phyloP scores from a whole-genome alignment of 306 rosid species.

The Amphicarpaea edgeworthii region DNA sequence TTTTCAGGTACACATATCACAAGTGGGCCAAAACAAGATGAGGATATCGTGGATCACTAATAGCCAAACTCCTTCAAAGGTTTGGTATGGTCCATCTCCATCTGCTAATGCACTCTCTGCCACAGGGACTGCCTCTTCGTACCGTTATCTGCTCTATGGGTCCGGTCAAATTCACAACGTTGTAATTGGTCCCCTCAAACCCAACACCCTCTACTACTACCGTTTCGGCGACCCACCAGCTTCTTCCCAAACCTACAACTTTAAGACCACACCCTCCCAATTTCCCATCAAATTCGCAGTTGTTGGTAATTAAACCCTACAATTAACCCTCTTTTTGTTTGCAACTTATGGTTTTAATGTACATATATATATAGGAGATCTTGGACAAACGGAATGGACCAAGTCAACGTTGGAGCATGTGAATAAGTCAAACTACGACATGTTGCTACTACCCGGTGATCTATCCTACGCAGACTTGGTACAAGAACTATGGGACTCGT shows the following conservation, averaged over 20 bases:
- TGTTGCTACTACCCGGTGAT: conserved; percentile 85
- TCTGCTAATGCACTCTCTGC: conserved; percentile 45
- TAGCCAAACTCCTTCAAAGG: conserved; percentile 49
- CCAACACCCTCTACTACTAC: conserved; percentile 66
- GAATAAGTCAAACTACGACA: conserved; percentile 62
- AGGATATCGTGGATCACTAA: conserved; percentile 80
- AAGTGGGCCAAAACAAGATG: conserved; percentile 74
- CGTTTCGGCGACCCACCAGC: conserved; percentile 65
- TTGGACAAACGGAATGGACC: conserved; percentile 94
- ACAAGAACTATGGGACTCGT: conserved; percentile 77
- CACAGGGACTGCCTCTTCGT: conserved; percentile 60
- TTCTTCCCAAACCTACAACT: conserved; percentile 49
- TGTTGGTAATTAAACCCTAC: conserved; percentile 50
- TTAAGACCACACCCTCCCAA: conserved; percentile 74
- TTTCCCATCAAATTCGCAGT: conserved; percentile 79
- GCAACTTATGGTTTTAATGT: neutral
- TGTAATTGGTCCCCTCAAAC: conserved; percentile 71
- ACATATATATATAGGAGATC: conserved; percentile 63
- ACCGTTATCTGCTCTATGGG: conserved; percentile 38
- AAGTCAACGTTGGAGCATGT: conserved; percentile 67
- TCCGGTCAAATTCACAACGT: conserved; percentile 77
- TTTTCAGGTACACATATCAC: conserved; percentile 80
- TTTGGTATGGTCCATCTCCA: conserved; percentile 62
- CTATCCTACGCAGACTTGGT: conserved; percentile 62
- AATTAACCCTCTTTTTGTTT: neutral